Percentiles rank a stretch among this genome's conserved stretches.
Conservation (phyloP, 75 land plant genomes). For the Picea sitchensis region DNA sequence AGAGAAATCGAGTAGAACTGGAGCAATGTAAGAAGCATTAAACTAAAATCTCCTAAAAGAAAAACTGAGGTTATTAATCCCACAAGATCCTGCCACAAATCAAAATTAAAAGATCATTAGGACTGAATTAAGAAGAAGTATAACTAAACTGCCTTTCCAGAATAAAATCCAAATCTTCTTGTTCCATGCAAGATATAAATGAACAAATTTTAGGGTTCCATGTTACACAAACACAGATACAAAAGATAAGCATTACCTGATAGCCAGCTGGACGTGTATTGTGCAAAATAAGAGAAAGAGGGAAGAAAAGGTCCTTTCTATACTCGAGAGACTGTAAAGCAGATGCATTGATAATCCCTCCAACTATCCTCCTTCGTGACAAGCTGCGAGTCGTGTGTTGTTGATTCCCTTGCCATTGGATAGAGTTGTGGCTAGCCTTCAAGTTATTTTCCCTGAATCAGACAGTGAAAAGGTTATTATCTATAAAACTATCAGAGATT, state of each 20-base stretch:
- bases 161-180: background rate
- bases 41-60: constrained; percentile 74
- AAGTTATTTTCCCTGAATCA: constrained; percentile 24
- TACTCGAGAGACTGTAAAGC: constrained; percentile 54
- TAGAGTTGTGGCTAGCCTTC: constrained; percentile 11
- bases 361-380: constrained; percentile 51
- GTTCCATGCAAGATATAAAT: background rate
- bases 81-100: constrained; percentile 65
- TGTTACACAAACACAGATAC: background rate
- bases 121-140: background rate
- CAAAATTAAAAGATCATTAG: background rate
- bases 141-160: background rate
- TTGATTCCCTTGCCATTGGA: constrained; percentile 25
- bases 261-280: constrained; percentile 78
- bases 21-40: constrained; percentile 74
- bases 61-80: constrained; percentile 67
- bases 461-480: no score
- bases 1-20: constrained; percentile 89
- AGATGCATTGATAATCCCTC: constrained; percentile 60
- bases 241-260: constrained; percentile 45
- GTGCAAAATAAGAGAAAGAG: constrained; percentile 70
- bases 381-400: constrained; percentile 18
- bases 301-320: constrained; percentile 59
- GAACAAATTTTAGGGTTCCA: background rate
- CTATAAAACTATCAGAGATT: no score